Evolutionary conservation across 2,329 filamentous ascomycete species (phyloP), one percentile per base, ranked within the genome.

Genomic region (Pleoardoris graminearum): DNA sequence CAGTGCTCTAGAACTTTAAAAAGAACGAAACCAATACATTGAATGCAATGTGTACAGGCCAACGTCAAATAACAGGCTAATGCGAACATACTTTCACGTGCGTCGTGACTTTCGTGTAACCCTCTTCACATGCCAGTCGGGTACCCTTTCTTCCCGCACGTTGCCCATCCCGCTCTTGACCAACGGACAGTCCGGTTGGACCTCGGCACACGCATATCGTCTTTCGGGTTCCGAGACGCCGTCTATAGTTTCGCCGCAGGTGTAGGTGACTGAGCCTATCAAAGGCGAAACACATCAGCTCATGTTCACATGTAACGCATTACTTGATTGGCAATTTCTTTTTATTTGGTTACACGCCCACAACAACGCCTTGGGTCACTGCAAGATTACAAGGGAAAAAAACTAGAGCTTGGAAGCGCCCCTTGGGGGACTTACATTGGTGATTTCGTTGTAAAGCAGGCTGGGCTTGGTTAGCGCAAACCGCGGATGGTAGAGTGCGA

Each of bases 381-480:
- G 33, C 37, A 47, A 29, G 3, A 12, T 19, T 38, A 47, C 44
- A 51, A 38, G 46, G 41, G 12, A 44, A 22, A 25, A 23, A 17
- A 36, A 35, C 53, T 72, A 77, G 63, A 77, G 68, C 70, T 80
- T 80, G 39, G 78, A 70, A 33, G 78, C 78, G 54, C 76, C 73
- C n/a, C 85, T 83, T 55, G 85, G 80, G 53, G 79, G 76, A 57
- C 88, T 88, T 52, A 89, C 82, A 54, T 85, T 84, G 16, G 90
- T 92, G 70, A 95, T 94, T 75, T 94, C 90, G 66, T 93, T 90
- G 76, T 96, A 96, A 45, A 96, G 77, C 62, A 96, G 77, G 47
- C 88, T 94, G 57, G 46, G 63, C 54, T 16, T 36, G 25, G 36
- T 63, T 62, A 58, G 58, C 49, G 53, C 43, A 33, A 58, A 33